These are phyloP conservation scores for Microdochium nivale DNA, from an alignment of 2,329 filamentous ascomycete species.

Conservation along the genomic window DNA sequence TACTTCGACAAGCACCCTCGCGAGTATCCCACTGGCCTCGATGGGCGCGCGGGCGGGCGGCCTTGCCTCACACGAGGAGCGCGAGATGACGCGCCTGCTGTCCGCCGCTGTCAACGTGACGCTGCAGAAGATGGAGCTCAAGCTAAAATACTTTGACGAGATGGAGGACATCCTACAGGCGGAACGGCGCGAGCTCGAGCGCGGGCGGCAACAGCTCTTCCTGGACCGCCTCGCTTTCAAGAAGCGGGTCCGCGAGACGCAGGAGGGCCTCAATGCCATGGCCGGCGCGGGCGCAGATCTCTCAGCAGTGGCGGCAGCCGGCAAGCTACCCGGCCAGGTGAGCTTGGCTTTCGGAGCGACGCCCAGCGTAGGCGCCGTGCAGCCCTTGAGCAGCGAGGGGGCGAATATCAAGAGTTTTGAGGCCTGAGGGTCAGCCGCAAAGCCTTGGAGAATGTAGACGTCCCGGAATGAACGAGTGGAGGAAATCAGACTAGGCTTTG, in stretches of 20 bases:
- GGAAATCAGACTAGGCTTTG: no score
- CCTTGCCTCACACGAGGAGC: conserved; percentile 90
- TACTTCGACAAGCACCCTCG: conserved; percentile 41
- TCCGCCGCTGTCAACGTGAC: conserved; percentile 88
- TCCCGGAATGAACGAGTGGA: no score
- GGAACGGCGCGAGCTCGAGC: conserved; percentile 86
- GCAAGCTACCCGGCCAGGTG: conserved; percentile 32
- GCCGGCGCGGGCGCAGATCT: no score
- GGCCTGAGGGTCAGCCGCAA: conserved; percentile 34
- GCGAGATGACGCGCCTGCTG: conserved; percentile 90
- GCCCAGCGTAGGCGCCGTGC: conserved; percentile 33
- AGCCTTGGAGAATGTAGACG: no score
- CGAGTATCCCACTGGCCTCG: conserved; percentile 76
- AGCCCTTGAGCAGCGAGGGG: conserved; percentile 46
- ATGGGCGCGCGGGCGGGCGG: conserved; percentile 80
- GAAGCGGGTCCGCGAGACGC: conserved; percentile 73
- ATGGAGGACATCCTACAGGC: conserved; percentile 89
- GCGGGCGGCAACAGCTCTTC: conserved; percentile 86
- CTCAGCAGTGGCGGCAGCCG: conserved; percentile 21
- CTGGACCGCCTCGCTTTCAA: conserved; percentile 86
- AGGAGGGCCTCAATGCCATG: conserved; percentile 58
- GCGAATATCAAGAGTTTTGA: conserved; percentile 47
- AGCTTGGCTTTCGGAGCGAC: conserved; percentile 44
- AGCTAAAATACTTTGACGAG: conserved; percentile 92
- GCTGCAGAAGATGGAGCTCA: conserved; percentile 92